Evolutionary conservation across 2,329 filamentous ascomycete species (phyloP).

Genomic region (Pseudocercospora fijiensis): DNA sequence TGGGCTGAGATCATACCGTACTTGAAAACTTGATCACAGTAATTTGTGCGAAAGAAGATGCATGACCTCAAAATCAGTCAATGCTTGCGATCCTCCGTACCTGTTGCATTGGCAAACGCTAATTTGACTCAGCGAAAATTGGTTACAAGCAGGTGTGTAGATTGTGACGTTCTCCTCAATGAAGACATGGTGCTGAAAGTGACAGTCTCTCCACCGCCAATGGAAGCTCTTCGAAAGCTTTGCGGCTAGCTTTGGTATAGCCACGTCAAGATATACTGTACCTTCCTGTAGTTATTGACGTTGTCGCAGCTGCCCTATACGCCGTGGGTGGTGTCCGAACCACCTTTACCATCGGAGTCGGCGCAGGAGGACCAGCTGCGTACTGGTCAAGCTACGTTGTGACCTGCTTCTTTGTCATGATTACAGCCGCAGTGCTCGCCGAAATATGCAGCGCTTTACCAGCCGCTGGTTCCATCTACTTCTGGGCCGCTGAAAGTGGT

Average conservation of each 20-base stretch:
- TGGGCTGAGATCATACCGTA: constrained; percentile 42
- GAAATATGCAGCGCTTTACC: constrained; percentile 62
- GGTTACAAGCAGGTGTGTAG: constrained; percentile 55
- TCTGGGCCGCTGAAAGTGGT: constrained; percentile 62
- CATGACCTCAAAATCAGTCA: constrained; percentile 37
- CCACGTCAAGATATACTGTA: background rate
- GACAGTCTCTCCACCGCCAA: constrained; percentile 56
- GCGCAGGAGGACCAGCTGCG: constrained; percentile 59
- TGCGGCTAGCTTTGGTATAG: constrained; percentile 57
- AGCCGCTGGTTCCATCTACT: constrained; percentile 59
- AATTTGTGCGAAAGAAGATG: constrained; percentile 43
- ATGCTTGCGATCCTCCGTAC: constrained; percentile 28
- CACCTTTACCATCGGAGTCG: constrained; percentile 63
- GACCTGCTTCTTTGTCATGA: constrained; percentile 61
- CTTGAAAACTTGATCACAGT: constrained; percentile 42
- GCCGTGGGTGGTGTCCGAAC: constrained; percentile 59
- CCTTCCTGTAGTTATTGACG: background rate
- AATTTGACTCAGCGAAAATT: constrained; percentile 46
- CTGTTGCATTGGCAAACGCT: constrained; percentile 19
- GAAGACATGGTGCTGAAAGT: constrained; percentile 10
- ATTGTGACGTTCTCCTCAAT: background rate
- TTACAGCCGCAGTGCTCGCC: constrained; percentile 60
- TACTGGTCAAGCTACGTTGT: constrained; percentile 64
- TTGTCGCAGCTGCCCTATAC: constrained; percentile 55
- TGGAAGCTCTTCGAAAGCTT: constrained; percentile 61